Evolutionary conservation across 148 eudicot genomes (phyloP), one percentile per base, ranked within the genome.

Genomic region (Simmondsia chinensis): DNA sequence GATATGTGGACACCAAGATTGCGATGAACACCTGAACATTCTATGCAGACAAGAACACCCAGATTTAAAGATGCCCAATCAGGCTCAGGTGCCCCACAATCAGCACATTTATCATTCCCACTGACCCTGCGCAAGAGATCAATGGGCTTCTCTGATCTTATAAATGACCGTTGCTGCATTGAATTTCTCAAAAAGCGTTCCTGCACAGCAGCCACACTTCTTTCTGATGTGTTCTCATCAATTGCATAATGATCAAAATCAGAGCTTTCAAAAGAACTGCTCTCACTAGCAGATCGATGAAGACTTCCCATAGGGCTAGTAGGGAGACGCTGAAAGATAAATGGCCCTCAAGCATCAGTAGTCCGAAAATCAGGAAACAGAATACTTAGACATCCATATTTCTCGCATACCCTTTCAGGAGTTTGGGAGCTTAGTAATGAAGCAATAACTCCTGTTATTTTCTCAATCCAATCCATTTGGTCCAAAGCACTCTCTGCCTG

Each of bases 381-480:
- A 11, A 20, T 17, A 22, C 24, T 43, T 20, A 36, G 38, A 34
- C 23, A 56, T 35, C 17, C 25, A 18, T 30, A 9, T 29, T 37
- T 19, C 29, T 59, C 39, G 20, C 49, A 64, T 82, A 91, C 97
- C 83, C 95, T 76, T 57, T 91, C 97, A 43, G 97, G 94, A 52
- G 87, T 69, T 71, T 91, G 97, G 34, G 97, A 91, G 59, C 95
- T 91, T 53, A 91, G 67, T 48, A 89, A 70, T 15, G 97, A 89
- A 29, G 95, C 97, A 60, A 91, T 91, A 46, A 91, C 97, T 32
- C 97, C 97, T 30, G 97, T 91, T 52, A 91, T 91, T 65, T 91
- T 91, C 66, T 91, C 97, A 60, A 91, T 76, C 97, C 97, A 91
- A 59, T 91, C 97, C 97, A 91, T 85, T 65, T 91, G 97, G 71